These are phyloP conservation scores for Silene noctiflora DNA, from an alignment of 179 eudicot genomes.

Conservation along the genomic window DNA sequence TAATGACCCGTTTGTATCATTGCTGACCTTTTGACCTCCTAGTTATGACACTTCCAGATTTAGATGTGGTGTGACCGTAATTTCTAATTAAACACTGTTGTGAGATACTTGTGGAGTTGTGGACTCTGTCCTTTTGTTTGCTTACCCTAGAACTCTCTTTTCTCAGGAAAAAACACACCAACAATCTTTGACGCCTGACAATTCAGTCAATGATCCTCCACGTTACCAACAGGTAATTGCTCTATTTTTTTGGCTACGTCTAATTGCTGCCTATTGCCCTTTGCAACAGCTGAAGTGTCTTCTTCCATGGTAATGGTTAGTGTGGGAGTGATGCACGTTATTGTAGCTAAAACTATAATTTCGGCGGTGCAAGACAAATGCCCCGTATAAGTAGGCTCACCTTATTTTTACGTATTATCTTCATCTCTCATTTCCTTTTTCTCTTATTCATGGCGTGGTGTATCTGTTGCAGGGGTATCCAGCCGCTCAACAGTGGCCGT, in stretches of 20 bases:
- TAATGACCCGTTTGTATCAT: not conserved
- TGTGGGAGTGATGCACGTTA: not conserved
- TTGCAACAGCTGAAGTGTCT: not conserved
- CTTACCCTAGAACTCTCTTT: not conserved
- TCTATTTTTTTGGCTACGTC: not conserved
- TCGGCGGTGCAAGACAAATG: not conserved
- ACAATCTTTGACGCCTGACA: slow-evolving; percentile 1
- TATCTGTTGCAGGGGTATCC: slow-evolving; percentile 1
- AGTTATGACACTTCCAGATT: not conserved
- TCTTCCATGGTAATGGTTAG: not conserved
- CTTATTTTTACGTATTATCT: not conserved
- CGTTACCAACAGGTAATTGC: slow-evolving; percentile 10
- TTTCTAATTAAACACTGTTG: not conserved
- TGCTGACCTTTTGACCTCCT: not conserved
- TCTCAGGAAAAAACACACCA: slow-evolving; percentile 8
- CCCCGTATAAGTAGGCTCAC: not conserved
- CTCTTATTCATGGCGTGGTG: not conserved
- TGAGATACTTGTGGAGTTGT: not conserved
- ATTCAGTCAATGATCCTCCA: slow-evolving; percentile 10
- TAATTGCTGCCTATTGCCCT: too few relatives aligned
- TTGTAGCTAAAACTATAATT: not conserved
- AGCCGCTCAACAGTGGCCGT: not conserved
- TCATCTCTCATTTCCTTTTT: not conserved
- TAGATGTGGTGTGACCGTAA: not conserved
- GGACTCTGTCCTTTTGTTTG: not conserved